phyloP scores from a whole-genome alignment of 164 flowering plant genomes.

The Berberis thunbergii region DNA sequence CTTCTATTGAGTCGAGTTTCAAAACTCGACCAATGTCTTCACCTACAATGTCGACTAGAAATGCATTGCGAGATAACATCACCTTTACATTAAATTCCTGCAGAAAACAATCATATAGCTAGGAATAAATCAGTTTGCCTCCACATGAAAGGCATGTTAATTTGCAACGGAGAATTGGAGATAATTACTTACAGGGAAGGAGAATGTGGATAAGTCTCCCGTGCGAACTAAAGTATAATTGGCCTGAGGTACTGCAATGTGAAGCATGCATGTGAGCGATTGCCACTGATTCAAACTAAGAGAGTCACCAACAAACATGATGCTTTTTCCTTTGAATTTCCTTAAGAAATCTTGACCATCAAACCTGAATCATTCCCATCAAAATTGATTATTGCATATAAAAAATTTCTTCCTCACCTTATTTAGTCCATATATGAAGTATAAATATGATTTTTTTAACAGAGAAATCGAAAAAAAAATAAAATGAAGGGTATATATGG shows the following conservation, averaged over 20 bases:
- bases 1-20: slow-evolving; percentile 28
- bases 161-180: no score
- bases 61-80: slow-evolving; percentile 32
- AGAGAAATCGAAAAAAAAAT: no score
- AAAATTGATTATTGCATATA: no score
- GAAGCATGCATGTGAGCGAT: slow-evolving; percentile 43
- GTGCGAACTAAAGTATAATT: slow-evolving; percentile 9
- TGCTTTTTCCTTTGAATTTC: slow-evolving; percentile 24
- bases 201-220: slow-evolving; percentile 23
- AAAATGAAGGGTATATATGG: no score
- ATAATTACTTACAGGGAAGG: slow-evolving; percentile 18
- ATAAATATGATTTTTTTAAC: no score
- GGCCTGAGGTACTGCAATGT: slow-evolving; percentile 22
- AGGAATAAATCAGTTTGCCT: neutral
- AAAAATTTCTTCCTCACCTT: no score
- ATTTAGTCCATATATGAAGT: no score
- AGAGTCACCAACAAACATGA: slow-evolving; percentile 52
- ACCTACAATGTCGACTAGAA: slow-evolving; percentile 32
- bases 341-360: slow-evolving; percentile 28
- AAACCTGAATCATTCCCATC: slow-evolving; percentile 18
- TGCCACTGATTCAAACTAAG: slow-evolving; percentile 36
- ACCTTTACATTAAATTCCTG: slow-evolving; percentile 26
- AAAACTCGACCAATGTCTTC: slow-evolving; percentile 21
- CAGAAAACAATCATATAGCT: neutral
- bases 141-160: no score